Conservation (phyloP, 2,329 filamentous ascomycete species). For the Ophiostoma ulmi region DNA sequence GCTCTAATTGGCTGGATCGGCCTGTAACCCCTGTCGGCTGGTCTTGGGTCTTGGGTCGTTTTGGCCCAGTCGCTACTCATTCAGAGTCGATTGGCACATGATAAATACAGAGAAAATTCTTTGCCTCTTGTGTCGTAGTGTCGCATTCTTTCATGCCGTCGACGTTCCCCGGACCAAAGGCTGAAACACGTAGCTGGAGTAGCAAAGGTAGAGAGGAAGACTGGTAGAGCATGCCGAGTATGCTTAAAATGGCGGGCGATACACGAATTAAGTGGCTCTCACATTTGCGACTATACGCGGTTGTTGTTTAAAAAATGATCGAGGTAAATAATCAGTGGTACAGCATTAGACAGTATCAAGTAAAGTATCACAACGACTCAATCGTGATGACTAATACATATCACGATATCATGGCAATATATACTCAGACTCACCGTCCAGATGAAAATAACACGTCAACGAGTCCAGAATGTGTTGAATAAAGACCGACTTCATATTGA, state of each 20-base stretch:
- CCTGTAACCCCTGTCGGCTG: background rate
- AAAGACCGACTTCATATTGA: background rate
- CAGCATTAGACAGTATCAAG: background rate
- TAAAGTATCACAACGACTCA: background rate
- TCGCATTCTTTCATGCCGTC: background rate
- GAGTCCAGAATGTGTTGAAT: too few relatives aligned
- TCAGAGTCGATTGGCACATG: background rate
- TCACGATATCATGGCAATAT: background rate
- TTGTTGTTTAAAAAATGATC: too few relatives aligned
- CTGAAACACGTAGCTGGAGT: background rate
- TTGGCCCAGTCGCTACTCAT: background rate
- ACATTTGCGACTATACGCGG: too few relatives aligned
- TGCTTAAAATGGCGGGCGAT: too few relatives aligned
- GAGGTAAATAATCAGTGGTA: background rate
- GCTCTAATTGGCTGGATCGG: constrained; percentile 2
- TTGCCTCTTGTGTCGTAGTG: background rate
- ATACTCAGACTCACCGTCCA: too few relatives aligned
- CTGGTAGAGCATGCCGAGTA: too few relatives aligned
- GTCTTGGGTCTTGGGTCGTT: background rate
- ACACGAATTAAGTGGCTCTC: too few relatives aligned
- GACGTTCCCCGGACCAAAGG: background rate
- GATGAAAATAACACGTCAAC: too few relatives aligned
- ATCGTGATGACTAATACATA: background rate
- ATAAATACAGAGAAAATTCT: background rate
- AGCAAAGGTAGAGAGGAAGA: background rate